Conservation (phyloP, 805 yeast species). For the Metschnikowia peoriensis region DNA sequence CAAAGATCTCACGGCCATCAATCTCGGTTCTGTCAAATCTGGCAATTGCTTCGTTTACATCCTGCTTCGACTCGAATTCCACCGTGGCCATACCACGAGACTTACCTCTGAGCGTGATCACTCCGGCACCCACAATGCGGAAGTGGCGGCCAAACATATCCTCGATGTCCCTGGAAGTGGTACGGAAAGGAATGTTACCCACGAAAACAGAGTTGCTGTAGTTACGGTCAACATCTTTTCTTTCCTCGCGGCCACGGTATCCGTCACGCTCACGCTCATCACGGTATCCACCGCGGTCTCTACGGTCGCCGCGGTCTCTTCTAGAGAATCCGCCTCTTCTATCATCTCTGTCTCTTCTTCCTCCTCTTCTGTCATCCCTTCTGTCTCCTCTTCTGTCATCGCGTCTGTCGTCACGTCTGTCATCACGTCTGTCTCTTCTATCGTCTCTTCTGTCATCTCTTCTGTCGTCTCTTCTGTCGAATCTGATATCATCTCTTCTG, state of each 20-base stretch:
- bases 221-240: slow-evolving; percentile 29
- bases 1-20: slow-evolving; percentile 77
- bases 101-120: slow-evolving; percentile 73
- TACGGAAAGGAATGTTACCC: slow-evolving; percentile 69
- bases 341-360: slow-evolving; percentile 3
- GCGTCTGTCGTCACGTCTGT: slow-evolving; percentile 10
- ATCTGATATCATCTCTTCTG: slow-evolving; percentile 18
- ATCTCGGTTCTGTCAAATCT: slow-evolving; percentile 63
- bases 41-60: slow-evolving; percentile 69
- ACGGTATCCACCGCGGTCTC: slow-evolving; percentile 7
- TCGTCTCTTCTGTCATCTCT: slow-evolving; percentile 15
- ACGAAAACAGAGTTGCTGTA: slow-evolving; percentile 68
- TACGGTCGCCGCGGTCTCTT: slow-evolving; percentile 13
- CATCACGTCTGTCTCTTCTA: slow-evolving; percentile 21
- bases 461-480: slow-evolving; percentile 13
- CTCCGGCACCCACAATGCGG: slow-evolving; percentile 73
- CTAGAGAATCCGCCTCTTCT: slow-evolving; percentile 13
- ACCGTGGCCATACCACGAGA: slow-evolving; percentile 92
- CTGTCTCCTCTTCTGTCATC: slow-evolving; percentile 12
- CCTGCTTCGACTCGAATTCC: slow-evolving; percentile 64
- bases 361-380: slow-evolving; percentile 7
- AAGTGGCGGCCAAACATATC: slow-evolving; percentile 50
- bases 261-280: slow-evolving; percentile 23
- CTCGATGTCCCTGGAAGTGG: slow-evolving; percentile 58
- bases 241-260: slow-evolving; percentile 19